Percentiles rank a stretch among this genome's conserved stretches.
phyloP scores from a whole-genome alignment of 805 yeast species.

The Candida wancherniae region DNA sequence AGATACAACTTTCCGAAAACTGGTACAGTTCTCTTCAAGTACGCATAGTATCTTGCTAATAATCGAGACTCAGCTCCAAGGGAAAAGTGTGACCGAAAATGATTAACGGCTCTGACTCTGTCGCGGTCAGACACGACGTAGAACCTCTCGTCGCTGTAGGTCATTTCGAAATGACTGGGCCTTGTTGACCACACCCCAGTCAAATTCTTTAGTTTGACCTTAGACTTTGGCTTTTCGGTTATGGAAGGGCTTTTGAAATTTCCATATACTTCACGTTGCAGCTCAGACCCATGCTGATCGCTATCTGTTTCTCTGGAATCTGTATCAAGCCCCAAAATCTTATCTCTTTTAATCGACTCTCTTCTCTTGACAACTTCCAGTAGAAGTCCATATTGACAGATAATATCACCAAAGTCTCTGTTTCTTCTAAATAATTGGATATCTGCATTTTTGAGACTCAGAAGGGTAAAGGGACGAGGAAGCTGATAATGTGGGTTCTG shows the following conservation, averaged over 20 bases:
- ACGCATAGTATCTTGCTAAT: conserved; percentile 65
- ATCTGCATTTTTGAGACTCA: conserved; percentile 28
- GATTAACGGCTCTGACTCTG: conserved; percentile 44
- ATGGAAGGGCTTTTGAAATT: too few species aligned
- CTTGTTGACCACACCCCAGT: conserved; percentile 50
- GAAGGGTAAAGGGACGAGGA: conserved; percentile 32
- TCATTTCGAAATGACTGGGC: conserved; percentile 55
- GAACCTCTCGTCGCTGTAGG: conserved; percentile 40
- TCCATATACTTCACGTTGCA: too few species aligned
- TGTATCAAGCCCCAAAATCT: too few species aligned
- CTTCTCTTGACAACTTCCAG: conserved; percentile 11
- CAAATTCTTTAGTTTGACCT: too few species aligned
- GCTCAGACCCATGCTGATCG: too few species aligned
- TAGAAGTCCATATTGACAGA: conserved; percentile 17
- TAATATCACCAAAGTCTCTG: conserved; percentile 22
- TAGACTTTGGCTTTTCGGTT: too few species aligned
- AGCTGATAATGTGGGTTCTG: conserved; percentile 16
- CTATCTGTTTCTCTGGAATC: too few species aligned
- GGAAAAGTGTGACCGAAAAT: conserved; percentile 65
- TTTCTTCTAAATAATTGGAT: conserved; percentile 32
- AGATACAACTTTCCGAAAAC: conserved; percentile 79
- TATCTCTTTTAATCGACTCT: too few species aligned
- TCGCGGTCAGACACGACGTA: conserved; percentile 43
- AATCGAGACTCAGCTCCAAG: conserved; percentile 48
- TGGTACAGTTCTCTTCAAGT: conserved; percentile 68